Evolutionary conservation across 352 stramenopile genomes (phyloP).

Genomic region (Aphanomyces invadans): DNA sequence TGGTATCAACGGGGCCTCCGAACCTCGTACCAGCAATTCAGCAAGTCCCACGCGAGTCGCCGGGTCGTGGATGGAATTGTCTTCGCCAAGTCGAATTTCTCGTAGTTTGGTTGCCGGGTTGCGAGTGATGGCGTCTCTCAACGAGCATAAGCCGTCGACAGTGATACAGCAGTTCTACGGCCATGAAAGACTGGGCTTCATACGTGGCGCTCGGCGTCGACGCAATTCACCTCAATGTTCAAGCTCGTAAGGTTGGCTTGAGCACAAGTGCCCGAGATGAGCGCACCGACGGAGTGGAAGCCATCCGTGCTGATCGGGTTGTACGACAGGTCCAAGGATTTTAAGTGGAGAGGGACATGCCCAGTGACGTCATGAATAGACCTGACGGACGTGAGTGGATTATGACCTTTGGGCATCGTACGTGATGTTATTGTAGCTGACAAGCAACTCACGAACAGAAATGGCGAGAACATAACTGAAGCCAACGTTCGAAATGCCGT

Average conservation of each 20-base stretch:
- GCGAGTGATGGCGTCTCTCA: constrained; percentile 14
- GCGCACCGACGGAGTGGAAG: background rate
- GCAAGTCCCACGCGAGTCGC: constrained; percentile 13
- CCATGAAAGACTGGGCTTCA: background rate
- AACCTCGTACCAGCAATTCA: constrained; percentile 11
- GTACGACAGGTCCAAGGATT: constrained; percentile 15
- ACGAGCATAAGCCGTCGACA: constrained; percentile 8
- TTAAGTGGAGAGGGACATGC: background rate
- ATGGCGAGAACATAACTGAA: constrained; percentile 10
- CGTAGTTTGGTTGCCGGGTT: constrained; percentile 6
- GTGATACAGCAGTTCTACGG: constrained; percentile 21
- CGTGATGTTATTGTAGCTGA: constrained; percentile 26
- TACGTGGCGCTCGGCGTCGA: no score
- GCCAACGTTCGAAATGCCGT: constrained; percentile 22
- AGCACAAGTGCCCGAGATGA: background rate
- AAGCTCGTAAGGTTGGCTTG: constrained; percentile 2
- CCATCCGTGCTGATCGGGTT: constrained; percentile 16
- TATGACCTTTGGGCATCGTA: no score
- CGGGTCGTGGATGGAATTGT: constrained; percentile 17
- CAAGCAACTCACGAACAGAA: constrained; percentile 1
- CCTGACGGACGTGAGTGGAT: background rate
- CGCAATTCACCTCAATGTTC: constrained; percentile 18
- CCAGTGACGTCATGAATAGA: constrained; percentile 7
- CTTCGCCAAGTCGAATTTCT: constrained; percentile 20
- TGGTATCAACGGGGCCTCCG: no score